These are phyloP conservation scores for Diaporthe helianthi DNA, from an alignment of 2,329 filamentous ascomycete species.

Conservation along the genomic window DNA sequence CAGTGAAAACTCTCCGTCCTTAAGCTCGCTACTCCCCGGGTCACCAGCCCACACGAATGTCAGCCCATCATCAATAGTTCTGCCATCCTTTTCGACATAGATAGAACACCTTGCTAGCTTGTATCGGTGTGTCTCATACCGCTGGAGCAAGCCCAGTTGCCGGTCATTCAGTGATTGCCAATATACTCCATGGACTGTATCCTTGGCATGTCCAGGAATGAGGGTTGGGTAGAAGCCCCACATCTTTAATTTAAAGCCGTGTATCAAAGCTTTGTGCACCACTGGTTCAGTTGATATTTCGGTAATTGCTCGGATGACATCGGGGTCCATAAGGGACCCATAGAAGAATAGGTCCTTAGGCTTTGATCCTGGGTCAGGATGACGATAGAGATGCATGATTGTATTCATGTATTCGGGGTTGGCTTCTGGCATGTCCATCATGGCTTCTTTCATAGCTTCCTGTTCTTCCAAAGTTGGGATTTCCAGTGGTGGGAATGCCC, in stretches of 20 bases:
- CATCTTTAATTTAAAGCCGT: slow-evolving; percentile 4
- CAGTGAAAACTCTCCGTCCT: slow-evolving; percentile 2
- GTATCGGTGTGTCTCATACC: slow-evolving; percentile 12
- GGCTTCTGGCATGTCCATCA: background rate
- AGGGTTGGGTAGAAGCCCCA: slow-evolving; percentile 18
- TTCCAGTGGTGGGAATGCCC: background rate
- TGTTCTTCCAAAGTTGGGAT: background rate
- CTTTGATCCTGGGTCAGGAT: background rate
- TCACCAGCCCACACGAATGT: slow-evolving; percentile 10
- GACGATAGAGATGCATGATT: background rate
- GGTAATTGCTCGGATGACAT: background rate
- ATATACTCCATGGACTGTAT: slow-evolving; percentile 6
- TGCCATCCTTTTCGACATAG: background rate
- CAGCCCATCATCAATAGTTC: background rate
- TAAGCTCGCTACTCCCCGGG: background rate
- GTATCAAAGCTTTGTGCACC: background rate
- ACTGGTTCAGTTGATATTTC: background rate
- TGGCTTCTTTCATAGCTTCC: background rate
- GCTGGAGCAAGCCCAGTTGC: slow-evolving; percentile 4
- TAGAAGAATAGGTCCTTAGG: slow-evolving; percentile 16
- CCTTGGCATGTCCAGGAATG: background rate
- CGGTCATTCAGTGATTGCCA: slow-evolving; percentile 7
- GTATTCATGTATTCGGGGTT: background rate
- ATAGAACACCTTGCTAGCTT: background rate
- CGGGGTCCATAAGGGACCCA: slow-evolving; percentile 16